These are phyloP conservation scores for Talaromyces sp. DNA, from an alignment of 2,329 filamentous ascomycete genomes.

Conservation along the genomic window DNA sequence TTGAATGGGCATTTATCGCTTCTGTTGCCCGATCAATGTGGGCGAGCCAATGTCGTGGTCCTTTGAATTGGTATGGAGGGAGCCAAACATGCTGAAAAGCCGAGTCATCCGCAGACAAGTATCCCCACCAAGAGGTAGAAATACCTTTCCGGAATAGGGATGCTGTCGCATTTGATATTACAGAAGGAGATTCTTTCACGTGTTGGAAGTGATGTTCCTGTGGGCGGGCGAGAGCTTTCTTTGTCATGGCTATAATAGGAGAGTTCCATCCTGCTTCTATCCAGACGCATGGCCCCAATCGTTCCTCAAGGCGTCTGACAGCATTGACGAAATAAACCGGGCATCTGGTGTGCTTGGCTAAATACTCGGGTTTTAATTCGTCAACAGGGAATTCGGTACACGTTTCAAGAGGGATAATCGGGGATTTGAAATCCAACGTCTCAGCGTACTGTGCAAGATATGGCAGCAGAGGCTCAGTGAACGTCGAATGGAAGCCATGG, in stretches of 20 bases:
- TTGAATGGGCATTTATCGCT: background rate
- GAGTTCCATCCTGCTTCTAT: conserved; percentile 42
- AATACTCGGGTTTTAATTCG: background rate
- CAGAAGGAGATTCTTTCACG: background rate
- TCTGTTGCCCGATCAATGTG: background rate
- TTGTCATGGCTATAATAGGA: conserved; percentile 17
- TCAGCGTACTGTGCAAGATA: conserved; percentile 21
- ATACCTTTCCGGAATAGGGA: background rate
- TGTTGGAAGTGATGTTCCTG: background rate
- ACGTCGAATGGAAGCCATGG: conserved; percentile 44
- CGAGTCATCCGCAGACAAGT: conserved; percentile 4
- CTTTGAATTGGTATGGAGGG: conserved; percentile 13
- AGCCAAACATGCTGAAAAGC: conserved; percentile 14
- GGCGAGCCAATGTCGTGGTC: background rate
- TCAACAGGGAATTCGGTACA: background rate
- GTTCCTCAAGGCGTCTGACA: conserved; percentile 32
- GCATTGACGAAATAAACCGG: conserved; percentile 28
- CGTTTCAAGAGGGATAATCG: conserved; percentile 8
- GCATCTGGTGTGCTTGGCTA: background rate
- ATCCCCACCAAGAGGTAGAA: background rate
- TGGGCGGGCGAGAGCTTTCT: background rate
- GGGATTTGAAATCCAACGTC: conserved; percentile 25
- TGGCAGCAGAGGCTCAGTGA: conserved; percentile 34
- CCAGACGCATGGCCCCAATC: conserved; percentile 23
- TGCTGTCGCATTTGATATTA: background rate